Evolutionary conservation across 331 rosid species (phyloP), one percentile per base, ranked within the genome.

Genomic region (Malus hybrid): DNA sequence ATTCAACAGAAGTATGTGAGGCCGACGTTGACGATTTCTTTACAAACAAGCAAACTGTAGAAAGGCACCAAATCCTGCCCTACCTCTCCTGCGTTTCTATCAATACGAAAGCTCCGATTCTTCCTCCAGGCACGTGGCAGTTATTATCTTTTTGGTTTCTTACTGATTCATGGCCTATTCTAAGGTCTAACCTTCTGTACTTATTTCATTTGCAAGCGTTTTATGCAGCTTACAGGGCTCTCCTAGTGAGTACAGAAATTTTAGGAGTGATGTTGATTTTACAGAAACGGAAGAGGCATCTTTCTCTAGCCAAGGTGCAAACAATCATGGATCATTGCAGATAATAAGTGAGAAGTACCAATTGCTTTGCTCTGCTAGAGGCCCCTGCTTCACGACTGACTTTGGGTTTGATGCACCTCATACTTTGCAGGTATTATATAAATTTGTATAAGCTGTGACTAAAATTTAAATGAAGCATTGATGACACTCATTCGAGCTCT

Each of bases 101-200:
- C 99, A 94, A 61, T 90, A 90, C 76, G 99, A 92, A 92, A 94
- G 99, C 81, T 92, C 99, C 75, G 97, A 94, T 54, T 92, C 99
- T 55, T 92, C 99, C 80, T 89, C 93, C 79, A 94, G 99, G 24
- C 24, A 24, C 24, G 99, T 94, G 81, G 24, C 24, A 24, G 24
- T 24, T 24, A 24, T 24, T 24, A 13, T 42, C 68, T 4, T 12
- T 54, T 20, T 32, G 5, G 4, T 44, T 48, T 39, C 28, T 61
- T 24, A 24, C 24, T 24, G 24, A 8, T 46, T 24, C 24, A 13
- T 52, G 13, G 20, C 10, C 34, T 63, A 52, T 64, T 60, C 34
- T 24, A 24, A 24, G 24, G 24, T 24, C 24, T 15, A 22, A 52
- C 36, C 66, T 71, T 31, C 11, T 65, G 15, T 62, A 60, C 70